Evolutionary conservation across 495 filamentous ascomycete species (phyloP).

Genomic region (Tricharina praecox): DNA sequence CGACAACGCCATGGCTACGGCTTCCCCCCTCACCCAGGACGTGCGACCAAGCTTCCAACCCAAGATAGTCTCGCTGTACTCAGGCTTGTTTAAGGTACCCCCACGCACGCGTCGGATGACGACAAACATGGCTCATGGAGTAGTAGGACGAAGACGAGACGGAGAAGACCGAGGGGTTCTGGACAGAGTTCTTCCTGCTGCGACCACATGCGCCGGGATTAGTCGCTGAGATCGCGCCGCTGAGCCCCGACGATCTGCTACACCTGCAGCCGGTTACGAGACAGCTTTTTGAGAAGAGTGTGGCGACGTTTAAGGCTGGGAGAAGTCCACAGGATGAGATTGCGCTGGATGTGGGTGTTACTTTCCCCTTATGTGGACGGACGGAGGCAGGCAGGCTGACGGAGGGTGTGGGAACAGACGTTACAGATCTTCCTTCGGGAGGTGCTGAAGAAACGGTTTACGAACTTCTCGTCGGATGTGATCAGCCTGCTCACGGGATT

Average conservation of each 20-base stretch:
- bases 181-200: constrained; percentile 87
- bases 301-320: constrained; percentile 48
- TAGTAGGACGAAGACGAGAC: constrained; percentile 29
- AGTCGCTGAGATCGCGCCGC: constrained; percentile 44
- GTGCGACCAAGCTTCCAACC: constrained; percentile 83
- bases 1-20: constrained; percentile 9
- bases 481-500: constrained; percentile 78
- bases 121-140: not conserved
- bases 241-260: constrained; percentile 58
- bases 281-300: constrained; percentile 57
- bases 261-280: constrained; percentile 59
- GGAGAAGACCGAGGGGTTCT: constrained; percentile 71
- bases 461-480: constrained; percentile 87
- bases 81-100: constrained; percentile 65
- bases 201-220: constrained; percentile 54
- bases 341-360: constrained; percentile 66
- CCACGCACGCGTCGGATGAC: not conserved
- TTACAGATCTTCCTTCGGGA: constrained; percentile 71
- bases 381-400: constrained; percentile 2
- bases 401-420: constrained; percentile 52
- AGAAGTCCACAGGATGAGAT: constrained; percentile 49
- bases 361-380: not conserved
- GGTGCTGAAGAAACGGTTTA: constrained; percentile 76
- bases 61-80: constrained; percentile 82
- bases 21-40: constrained; percentile 86